Conservation (phyloP, 257 asterid genomes). For the Solanum bulbocastanum region DNA sequence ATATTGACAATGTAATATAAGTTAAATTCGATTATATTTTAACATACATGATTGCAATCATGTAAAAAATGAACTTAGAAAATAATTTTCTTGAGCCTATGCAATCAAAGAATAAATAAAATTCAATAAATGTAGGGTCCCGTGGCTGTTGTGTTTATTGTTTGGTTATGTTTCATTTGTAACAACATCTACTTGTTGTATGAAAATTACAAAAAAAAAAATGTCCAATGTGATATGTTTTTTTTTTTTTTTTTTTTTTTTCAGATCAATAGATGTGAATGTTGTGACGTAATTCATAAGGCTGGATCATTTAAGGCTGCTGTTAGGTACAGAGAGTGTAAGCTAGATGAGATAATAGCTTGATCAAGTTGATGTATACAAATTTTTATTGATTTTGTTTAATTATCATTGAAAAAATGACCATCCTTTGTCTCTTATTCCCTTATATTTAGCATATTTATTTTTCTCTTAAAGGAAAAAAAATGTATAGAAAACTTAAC, state of each 20-base stretch:
- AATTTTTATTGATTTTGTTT: background rate
- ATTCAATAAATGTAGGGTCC: background rate
- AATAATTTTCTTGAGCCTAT: background rate
- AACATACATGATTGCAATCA: background rate
- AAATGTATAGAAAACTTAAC: background rate
- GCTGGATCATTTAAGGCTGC: constrained; percentile 12
- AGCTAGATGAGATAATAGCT: constrained; percentile 34
- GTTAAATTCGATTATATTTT: background rate
- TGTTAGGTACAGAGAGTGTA: constrained; percentile 40
- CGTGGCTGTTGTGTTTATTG: background rate
- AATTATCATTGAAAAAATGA: background rate
- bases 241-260: background rate
- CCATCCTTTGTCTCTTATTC: background rate
- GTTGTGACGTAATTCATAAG: constrained; percentile 33
- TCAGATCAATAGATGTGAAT: constrained; percentile 45
- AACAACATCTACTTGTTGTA: background rate
- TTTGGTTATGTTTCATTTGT: background rate
- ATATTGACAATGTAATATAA: background rate
- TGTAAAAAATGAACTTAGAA: background rate
- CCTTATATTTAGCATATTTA: background rate
- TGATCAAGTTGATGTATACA: constrained; percentile 1
- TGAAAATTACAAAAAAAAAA: background rate
- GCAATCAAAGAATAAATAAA: background rate
- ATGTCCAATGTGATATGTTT: background rate
- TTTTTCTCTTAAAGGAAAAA: background rate